A percentile compares a stretch with the other conserved stretches of the same genome.
These are phyloP conservation scores for Fulvia fulva DNA, from an alignment of 2,329 filamentous ascomycete genomes.

Conservation along the genomic window DNA sequence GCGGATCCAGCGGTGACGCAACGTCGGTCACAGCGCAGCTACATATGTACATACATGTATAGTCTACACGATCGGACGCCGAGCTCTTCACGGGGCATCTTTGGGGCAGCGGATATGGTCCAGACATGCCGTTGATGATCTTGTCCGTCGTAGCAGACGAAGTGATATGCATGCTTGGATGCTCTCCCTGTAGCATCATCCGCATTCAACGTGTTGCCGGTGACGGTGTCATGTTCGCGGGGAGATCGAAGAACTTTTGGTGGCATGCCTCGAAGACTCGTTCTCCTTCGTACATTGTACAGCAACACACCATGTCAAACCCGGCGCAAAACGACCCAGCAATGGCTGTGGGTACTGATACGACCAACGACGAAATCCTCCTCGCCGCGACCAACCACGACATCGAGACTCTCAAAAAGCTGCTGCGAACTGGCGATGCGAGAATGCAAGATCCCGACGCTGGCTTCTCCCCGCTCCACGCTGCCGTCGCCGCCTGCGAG, in stretches of 20 bases:
- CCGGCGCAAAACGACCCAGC: conserved; percentile 12
- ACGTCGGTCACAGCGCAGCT: background rate
- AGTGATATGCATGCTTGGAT: too few relatives aligned
- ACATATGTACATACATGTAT: too few relatives aligned
- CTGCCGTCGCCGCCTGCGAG: conserved; percentile 68
- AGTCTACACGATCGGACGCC: background rate
- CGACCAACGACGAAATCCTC: conserved; percentile 56
- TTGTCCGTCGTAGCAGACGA: too few relatives aligned
- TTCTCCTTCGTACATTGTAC: background rate
- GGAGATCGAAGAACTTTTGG: background rate
- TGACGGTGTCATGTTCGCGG: background rate
- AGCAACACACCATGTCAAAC: conserved; percentile 1
- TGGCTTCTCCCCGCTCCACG: conserved; percentile 82
- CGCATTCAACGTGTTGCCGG: background rate
- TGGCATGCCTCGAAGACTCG: background rate
- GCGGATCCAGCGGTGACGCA: background rate
- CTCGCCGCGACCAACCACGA: conserved; percentile 66
- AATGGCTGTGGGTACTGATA: conserved; percentile 40
- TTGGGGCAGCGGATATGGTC: background rate
- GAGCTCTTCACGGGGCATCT: background rate
- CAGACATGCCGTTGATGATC: too few relatives aligned
- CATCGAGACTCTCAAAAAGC: conserved; percentile 60
- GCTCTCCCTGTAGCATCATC: too few relatives aligned
- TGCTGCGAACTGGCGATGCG: conserved; percentile 63
- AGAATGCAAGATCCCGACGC: conserved; percentile 77